Percentiles rank a stretch among this genome's conserved stretches.
phyloP scores from a whole-genome alignment of 2,329 filamentous ascomycete species.

The Cytospora piceae region DNA sequence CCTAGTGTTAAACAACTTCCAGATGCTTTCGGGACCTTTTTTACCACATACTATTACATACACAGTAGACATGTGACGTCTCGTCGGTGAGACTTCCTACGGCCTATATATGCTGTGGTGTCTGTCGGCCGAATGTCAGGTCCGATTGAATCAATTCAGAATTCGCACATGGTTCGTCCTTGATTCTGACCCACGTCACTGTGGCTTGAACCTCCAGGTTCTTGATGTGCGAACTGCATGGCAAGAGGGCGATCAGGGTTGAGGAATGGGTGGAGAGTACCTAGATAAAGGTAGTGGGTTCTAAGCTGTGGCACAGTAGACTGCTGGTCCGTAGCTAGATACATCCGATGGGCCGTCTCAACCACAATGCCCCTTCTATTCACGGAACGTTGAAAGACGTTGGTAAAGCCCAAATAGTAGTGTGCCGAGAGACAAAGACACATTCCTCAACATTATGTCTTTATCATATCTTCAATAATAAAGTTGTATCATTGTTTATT shows the following conservation, averaged over 20 bases:
- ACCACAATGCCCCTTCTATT: neutral
- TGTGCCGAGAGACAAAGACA: conserved; percentile 1
- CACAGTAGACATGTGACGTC: neutral
- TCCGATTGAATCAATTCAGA: neutral
- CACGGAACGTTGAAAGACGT: neutral
- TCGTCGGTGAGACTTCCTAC: neutral
- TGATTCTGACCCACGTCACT: neutral
- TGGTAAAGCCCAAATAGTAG: neutral
- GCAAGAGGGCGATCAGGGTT: neutral
- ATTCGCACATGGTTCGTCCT: conserved; percentile 1
- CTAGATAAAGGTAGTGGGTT: no score
- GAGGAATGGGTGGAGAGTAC: no score
- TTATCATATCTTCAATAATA: neutral
- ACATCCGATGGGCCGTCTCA: no score
- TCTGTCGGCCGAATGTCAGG: neutral
- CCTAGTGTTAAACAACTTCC: neutral
- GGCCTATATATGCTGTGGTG: neutral
- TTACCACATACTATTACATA: neutral
- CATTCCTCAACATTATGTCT: neutral
- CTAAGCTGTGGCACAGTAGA: no score
- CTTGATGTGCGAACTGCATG: neutral
- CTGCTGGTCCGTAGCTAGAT: no score
- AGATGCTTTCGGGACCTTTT: no score
- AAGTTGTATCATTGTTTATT: neutral
- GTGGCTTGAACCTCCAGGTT: neutral